Percentiles rank a stretch among this genome's conserved stretches.
Conservation (phyloP, 345 rosid species). For the Atalantia buxifolia region DNA sequence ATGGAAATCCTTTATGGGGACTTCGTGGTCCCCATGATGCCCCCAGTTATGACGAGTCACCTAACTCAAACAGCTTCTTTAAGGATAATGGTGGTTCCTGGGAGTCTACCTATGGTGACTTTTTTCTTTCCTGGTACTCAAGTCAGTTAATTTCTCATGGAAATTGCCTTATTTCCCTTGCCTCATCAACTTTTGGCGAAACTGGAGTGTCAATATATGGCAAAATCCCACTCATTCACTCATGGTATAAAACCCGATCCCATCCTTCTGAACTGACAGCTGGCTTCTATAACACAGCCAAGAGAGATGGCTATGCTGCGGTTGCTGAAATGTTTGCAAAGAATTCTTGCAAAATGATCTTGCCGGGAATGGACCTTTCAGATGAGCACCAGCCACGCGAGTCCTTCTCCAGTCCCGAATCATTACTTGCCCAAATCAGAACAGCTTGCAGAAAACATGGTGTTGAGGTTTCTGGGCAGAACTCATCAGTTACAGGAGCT, state of each 20-base stretch:
- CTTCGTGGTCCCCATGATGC: conserved; percentile 91
- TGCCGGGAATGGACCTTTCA: conserved; percentile 83
- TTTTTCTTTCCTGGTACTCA: conserved; percentile 91
- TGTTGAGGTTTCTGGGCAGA: conserved; percentile 74
- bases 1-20: conserved; percentile 85
- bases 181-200: conserved; percentile 46
- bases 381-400: conserved; percentile 51
- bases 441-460: conserved; percentile 58
- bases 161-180: conserved; percentile 61
- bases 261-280: conserved; percentile 79
- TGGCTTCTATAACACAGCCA: conserved; percentile 62
- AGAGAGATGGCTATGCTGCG: conserved; percentile 61
- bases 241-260: conserved; percentile 68
- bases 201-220: conserved; percentile 43
- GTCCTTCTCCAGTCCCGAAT: conserved; percentile 62
- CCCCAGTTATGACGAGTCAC: conserved; percentile 54
- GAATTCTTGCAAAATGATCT: conserved; percentile 77
- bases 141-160: conserved; percentile 66
- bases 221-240: conserved; percentile 65
- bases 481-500: conserved; percentile 36
- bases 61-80: conserved; percentile 52
- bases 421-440: conserved; percentile 52
- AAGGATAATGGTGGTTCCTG: conserved; percentile 78
- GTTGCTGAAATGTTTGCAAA: conserved; percentile 58
- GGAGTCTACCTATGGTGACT: conserved; percentile 78